Evolutionary conservation across 1,284 basidiomycete species (phyloP), one percentile per base, ranked within the genome.

Genomic region (Boletellus deceptivus): DNA sequence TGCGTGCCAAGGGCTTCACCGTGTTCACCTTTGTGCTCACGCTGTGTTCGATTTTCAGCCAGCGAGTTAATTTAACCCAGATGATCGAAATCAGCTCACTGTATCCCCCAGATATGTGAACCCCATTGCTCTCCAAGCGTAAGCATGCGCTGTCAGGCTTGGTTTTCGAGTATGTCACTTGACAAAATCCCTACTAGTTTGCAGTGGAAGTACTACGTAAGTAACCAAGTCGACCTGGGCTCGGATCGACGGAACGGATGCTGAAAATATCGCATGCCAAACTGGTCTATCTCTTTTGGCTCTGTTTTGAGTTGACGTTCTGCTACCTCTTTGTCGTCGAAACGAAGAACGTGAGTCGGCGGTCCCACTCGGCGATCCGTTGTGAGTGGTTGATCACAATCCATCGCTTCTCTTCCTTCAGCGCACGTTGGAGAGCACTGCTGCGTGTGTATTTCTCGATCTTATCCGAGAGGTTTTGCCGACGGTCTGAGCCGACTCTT

Each of bases 1-100:
- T 90, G 46, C 85, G 87, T 60, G 84, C 89, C 44, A 89, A 89
- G 74, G 87, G 87, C 50, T 81, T 89, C 72, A 84, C 77, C 57
- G 69, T 89, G 39, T 86, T 86, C 72, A 84, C 80, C 71, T 82
- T 86, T 55, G 68, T 76, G 51, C 76, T 86, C 58, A 82, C 81
- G 17, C 54, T 81, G 27, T 78, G 84, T 1, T 77, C 86, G 55
- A 82, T 85, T 56, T 87, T 89, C 75, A 90, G 89, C 69, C 86
- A 89, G 69, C 89, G 33, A 40, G 38, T 48, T 17, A 6, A 11
- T 18, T 9, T 11, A n/a, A 4, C 1, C 29, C 8, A 18, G 3
- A 47, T 8, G 38, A 10, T 24, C 16, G 16, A 10, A 24, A 40
- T 14, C 10, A 20, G n/a, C 22, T 52, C 63, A 68, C 72, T 73